Evolutionary conservation across 2,329 filamentous ascomycete species (phyloP).

Genomic region (Coniochaeta pulveracea): DNA sequence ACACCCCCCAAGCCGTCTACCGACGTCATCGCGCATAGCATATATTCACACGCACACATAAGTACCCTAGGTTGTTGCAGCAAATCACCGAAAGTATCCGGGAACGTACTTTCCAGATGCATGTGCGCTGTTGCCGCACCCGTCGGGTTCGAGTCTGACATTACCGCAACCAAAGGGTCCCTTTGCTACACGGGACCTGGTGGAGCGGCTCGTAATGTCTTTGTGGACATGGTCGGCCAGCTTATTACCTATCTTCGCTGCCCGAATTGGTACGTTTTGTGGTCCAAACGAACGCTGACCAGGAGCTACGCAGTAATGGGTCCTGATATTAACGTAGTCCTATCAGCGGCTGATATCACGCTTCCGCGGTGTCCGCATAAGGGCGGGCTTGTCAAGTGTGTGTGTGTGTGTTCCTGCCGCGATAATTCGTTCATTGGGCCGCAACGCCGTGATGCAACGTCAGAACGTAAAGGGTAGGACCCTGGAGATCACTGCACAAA

Average conservation of each 20-base stretch:
- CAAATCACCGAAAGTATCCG: background rate
- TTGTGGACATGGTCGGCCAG: too few species aligned
- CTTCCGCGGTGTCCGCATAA: too few species aligned
- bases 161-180: background rate
- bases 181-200: background rate
- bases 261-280: too few species aligned
- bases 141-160: background rate
- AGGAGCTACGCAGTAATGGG: background rate
- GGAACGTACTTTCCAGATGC: background rate
- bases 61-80: background rate
- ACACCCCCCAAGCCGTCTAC: background rate
- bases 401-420: background rate
- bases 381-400: slow-evolving; percentile 1
- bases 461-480: slow-evolving; percentile 1
- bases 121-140: background rate
- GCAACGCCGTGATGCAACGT: too few species aligned
- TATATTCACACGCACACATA: slow-evolving; percentile 3
- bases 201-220: background rate
- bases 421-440: background rate
- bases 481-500: slow-evolving; percentile 2
- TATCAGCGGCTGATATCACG: too few species aligned
- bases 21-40: slow-evolving; percentile 1
- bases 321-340: background rate
- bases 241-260: too few species aligned
- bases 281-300: background rate